phyloP scores from a whole-genome alignment of 164 flowering plant species.

The Nelumbo lutea region DNA sequence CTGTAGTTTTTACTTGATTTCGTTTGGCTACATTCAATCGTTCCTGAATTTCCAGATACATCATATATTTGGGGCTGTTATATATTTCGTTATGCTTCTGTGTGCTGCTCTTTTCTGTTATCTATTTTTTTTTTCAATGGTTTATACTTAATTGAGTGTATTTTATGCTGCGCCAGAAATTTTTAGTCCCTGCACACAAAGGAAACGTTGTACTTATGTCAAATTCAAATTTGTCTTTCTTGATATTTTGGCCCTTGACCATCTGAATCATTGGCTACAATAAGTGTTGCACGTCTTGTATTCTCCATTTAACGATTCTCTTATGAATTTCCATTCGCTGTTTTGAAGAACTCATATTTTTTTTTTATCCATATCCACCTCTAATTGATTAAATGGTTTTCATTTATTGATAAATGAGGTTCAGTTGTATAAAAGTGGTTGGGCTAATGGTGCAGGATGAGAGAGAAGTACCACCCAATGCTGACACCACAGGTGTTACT shows the following conservation, averaged over 20 bases:
- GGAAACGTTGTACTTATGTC: background rate
- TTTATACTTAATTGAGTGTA: too few species aligned
- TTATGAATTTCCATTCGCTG: background rate
- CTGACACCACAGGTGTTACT: slow-evolving; percentile 31
- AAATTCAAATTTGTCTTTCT: background rate
- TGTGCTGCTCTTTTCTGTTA: background rate
- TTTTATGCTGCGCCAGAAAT: background rate
- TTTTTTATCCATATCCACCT: background rate
- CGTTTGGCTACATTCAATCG: too few species aligned
- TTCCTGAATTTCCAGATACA: too few species aligned
- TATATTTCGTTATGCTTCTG: background rate
- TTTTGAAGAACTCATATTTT: background rate
- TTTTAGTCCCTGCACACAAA: background rate
- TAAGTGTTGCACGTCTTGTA: background rate
- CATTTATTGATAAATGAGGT: background rate
- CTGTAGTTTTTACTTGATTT: too few species aligned
- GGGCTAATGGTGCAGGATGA: slow-evolving; percentile 44
- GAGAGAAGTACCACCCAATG: slow-evolving; percentile 45
- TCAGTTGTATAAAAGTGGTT: background rate
- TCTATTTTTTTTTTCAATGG: background rate
- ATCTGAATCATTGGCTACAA: background rate
- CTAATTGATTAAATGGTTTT: background rate
- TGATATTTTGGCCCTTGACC: background rate
- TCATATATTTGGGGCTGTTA: background rate
- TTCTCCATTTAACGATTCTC: background rate